These are phyloP conservation scores for Exophiala calicioides DNA, from an alignment of 2,329 filamentous ascomycete species.

Conservation along the genomic window DNA sequence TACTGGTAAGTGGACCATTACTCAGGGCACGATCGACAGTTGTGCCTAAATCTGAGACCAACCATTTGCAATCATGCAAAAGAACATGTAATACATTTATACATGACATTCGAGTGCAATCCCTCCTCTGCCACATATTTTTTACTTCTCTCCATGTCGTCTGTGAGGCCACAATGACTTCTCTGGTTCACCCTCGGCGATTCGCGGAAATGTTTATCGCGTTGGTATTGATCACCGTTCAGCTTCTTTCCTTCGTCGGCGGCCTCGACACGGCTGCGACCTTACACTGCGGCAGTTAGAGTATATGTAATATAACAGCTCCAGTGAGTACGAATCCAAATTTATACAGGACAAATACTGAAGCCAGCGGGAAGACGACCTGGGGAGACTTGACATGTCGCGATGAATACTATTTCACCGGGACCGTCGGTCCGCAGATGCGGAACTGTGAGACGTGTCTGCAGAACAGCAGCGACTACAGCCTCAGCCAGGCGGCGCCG, in stretches of 20 bases:
- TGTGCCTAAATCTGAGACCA: too few relatives aligned
- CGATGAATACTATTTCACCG: background rate
- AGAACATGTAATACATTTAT: too few relatives aligned
- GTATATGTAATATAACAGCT: background rate
- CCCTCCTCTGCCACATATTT: too few relatives aligned
- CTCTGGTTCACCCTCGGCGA: too few relatives aligned
- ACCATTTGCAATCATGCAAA: too few relatives aligned
- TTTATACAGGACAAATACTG: background rate
- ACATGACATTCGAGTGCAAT: too few relatives aligned
- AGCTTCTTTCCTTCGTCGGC: background rate
- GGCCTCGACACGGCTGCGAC: background rate
- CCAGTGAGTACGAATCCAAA: background rate
- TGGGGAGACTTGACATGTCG: background rate
- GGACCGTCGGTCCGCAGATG: background rate
- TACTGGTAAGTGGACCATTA: too few relatives aligned
- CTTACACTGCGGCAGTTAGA: background rate
- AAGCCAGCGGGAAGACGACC: background rate
- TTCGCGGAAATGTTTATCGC: too few relatives aligned
- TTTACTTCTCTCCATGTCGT: too few relatives aligned
- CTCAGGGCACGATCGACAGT: background rate
- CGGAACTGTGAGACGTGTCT: background rate
- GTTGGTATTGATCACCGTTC: too few relatives aligned
- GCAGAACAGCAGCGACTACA: slow-evolving; percentile 1
- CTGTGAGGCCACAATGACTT: too few relatives aligned
- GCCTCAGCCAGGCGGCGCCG: background rate